phyloP scores from a whole-genome alignment of 2,329 filamentous ascomycete species.

The Aspergillus texensis region DNA sequence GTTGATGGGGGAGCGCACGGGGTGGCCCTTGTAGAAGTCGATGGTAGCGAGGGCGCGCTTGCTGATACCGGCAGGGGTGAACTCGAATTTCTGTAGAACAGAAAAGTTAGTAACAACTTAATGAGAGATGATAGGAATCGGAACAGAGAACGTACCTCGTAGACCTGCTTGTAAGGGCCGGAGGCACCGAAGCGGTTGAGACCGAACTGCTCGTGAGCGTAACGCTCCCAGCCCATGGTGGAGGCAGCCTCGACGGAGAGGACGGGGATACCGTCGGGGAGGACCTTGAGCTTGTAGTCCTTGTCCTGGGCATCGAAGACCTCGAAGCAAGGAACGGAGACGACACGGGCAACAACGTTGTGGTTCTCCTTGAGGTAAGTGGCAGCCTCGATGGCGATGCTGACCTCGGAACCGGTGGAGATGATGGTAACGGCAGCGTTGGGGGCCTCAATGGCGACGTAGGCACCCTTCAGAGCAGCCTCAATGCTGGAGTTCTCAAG shows the following conservation, averaged over 20 bases:
- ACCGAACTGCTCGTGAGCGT: constrained; percentile 98
- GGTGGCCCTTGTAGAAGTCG: constrained; percentile 96
- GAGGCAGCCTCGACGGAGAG: constrained; percentile 95
- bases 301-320: constrained; percentile 92
- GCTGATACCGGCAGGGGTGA: constrained; percentile 93
- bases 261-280: constrained; percentile 91
- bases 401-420: constrained; percentile 94
- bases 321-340: constrained; percentile 95
- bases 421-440: constrained; percentile 86
- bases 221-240: constrained; percentile 98
- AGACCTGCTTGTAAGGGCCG: constrained; percentile 96
- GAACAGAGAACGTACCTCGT: constrained; percentile 66
- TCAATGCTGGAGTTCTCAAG: constrained; percentile 92
- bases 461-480: constrained; percentile 90
- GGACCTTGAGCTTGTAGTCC: constrained; percentile 90
- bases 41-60: constrained; percentile 92
- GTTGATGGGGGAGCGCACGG: constrained; percentile 93
- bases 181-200: constrained; percentile 98
- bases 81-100: constrained; percentile 84
- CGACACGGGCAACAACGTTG: constrained; percentile 83
- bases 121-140: background rate
- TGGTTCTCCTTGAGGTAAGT: constrained; percentile 90
- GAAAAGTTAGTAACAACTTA: constrained; percentile 11
- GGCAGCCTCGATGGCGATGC: constrained; percentile 88
- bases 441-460: constrained; percentile 82